Evolutionary conservation across 1,139 yeast genomes (phyloP), one percentile per base, ranked within the genome.

Genomic region (Candida sp.): DNA sequence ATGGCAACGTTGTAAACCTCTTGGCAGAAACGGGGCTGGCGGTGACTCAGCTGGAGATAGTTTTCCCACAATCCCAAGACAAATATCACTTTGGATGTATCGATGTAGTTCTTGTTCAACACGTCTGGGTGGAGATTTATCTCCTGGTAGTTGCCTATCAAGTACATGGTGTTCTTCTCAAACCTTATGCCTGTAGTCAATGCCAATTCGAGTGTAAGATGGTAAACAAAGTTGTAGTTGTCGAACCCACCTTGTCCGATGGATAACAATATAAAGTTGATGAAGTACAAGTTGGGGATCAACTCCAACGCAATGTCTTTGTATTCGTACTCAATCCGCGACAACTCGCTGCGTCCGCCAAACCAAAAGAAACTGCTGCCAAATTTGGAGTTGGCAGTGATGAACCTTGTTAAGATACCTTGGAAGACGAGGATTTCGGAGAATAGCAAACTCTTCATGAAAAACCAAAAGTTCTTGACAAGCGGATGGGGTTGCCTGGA

Each of bases 231-330:
- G 58, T 85, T 86, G 63, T 84, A 88, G 23, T 83, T 77, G 48
- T 86, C 88, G 63, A 88, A 88, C 1, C 91, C 91, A 1, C 90
- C 88, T 39, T 81, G 79, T 0, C 96, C 94, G 17, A 88, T 77
- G 22, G 83, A 73, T 38, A 81, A 75, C 11, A 86, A 65, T 5
- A 87, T 73, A 58, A 81, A 86, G 54, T 85, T 80, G 47, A 84
- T 52, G 53, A 82, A 72, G 58, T 79, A 85, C n/a, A 88, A 68
- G 5, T 70, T 65, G 41, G 73, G 73, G 33, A 86, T 60, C 2
- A 83, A 68, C 45, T 73, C 70, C 33, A 75, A 57, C 46, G 64
- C 75, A 60, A 59, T 72, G 44, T 58, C 66, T 43, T 58, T 59
- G 60, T 77, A 70, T 45, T 73, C 70, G 1, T 31, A 38, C 44